These are phyloP conservation scores for Xanthoconium separans DNA, from an alignment of 1,284 basidiomycete species.

Conservation along the genomic window DNA sequence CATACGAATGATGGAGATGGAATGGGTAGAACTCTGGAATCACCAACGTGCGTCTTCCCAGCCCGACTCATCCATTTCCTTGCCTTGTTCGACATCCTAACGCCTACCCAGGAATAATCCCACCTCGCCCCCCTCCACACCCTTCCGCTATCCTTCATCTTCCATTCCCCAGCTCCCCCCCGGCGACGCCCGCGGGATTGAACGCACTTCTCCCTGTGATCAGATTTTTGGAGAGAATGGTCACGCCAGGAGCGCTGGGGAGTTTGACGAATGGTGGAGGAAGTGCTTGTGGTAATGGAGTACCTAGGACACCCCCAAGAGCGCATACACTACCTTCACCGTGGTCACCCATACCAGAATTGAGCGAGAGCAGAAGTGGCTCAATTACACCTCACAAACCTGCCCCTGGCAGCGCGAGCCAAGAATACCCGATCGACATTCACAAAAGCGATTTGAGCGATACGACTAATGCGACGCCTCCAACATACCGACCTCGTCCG, in stretches of 20 bases:
- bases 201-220: slow-evolving; percentile 56
- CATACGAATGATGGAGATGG: slow-evolving; percentile 57
- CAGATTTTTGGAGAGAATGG: slow-evolving; percentile 58
- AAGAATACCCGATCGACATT: slow-evolving; percentile 16
- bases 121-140: slow-evolving; percentile 65
- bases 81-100: background rate
- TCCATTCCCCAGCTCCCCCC: slow-evolving; percentile 67
- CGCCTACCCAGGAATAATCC: slow-evolving; percentile 26
- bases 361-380: slow-evolving; percentile 17
- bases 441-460: slow-evolving; percentile 9
- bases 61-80: background rate
- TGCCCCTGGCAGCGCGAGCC: slow-evolving; percentile 1
- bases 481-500: slow-evolving; percentile 46
- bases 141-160: slow-evolving; percentile 71
- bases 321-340: slow-evolving; percentile 13
- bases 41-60: slow-evolving; percentile 12
- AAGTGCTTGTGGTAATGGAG: slow-evolving; percentile 1
- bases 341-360: slow-evolving; percentile 28
- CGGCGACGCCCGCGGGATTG: slow-evolving; percentile 46
- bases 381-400: slow-evolving; percentile 10
- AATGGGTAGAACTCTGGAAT: slow-evolving; percentile 51
- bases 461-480: background rate
- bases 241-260: slow-evolving; percentile 43
- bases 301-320: slow-evolving; percentile 13
- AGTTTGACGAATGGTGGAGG: slow-evolving; percentile 16